Conservation (phyloP, 2,329 filamentous ascomycete genomes). For the Calonectria honghensis region DNA sequence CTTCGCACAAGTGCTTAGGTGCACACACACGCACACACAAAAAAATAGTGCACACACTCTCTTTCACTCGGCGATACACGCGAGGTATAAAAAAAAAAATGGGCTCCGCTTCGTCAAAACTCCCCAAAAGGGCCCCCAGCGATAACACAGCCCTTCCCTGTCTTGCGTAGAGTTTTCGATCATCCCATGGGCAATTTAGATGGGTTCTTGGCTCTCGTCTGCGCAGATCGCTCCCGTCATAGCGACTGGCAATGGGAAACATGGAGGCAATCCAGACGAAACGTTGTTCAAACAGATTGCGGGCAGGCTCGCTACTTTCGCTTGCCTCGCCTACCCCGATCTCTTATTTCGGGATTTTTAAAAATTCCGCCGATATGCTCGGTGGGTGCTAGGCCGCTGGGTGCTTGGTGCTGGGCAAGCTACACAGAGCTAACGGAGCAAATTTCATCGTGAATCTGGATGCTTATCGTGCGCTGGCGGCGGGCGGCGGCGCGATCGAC, state of each 20-base stretch:
- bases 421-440: constrained; percentile 3
- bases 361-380: background rate
- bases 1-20: background rate
- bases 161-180: constrained; percentile 23
- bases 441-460: constrained; percentile 18
- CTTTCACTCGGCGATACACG: background rate
- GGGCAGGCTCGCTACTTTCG: constrained; percentile 27
- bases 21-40: background rate
- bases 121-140: background rate
- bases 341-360: background rate
- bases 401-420: background rate
- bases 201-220: background rate
- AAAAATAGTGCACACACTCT: background rate
- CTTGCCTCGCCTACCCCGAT: constrained; percentile 2
- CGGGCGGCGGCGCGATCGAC: constrained; percentile 21
- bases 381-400: background rate
- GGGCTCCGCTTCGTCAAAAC: background rate
- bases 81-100: constrained; percentile 8
- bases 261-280: constrained; percentile 31
- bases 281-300: constrained; percentile 16
- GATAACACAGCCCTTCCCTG: constrained; percentile 17
- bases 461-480: constrained; percentile 23
- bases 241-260: constrained; percentile 18
- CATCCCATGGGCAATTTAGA: constrained; percentile 21
- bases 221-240: constrained; percentile 31